Evolutionary conservation across 176 grass and related monocot species (phyloP), one percentile per base, ranked within the genome.

Genomic region (Paspalum vaginatum): DNA sequence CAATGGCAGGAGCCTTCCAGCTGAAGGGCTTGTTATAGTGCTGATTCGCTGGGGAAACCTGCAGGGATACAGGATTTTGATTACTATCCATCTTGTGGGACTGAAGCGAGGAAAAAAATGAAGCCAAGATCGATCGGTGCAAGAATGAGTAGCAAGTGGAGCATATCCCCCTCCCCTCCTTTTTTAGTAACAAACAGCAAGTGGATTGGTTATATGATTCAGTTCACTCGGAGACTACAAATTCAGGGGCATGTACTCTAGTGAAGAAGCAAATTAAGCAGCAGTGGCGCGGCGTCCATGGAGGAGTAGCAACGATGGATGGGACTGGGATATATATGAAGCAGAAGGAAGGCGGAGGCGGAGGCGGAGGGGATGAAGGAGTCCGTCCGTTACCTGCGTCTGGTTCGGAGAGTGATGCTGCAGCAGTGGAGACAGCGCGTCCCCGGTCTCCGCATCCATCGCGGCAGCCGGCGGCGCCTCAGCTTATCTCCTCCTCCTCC

Each of bases 1-100:
- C 69, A 84, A 94, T 83, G 38, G 86, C 89, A 56, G 87, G 91
- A 65, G 89, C 95, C 75, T 85, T 98, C 76, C 85, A 91, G 81
- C 74, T 84, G 77, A 79, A 90, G 52, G 89, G 52, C 21, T 87
- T 91, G 53, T 18, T 75, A 21, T 88, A 41, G 20, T 54, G 42
- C 24, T 72, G 12, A 68, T 87, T 79, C 45, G 73, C 79, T 15
- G 76, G 76, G 38, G 89, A 78, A 54, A 63, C 87, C 91, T 94
- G 79, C 49, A 88, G 44, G 32, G 43, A 57, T 50, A 52, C 43
- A 39, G 47, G 38, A 2, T 16, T 25, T 41, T 32, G 32, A 32
- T 32, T 32, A 32, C 3, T 3, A 32, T 32, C 8, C 9, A 27
- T 61, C 39, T 6, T 18, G 18, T 82, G 61, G 27, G 41, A 20